A percentile compares a stretch with the other conserved stretches of the same genome.
Conservation (phyloP, 2,329 filamentous ascomycete species). For the Lasiodiplodia sp. region DNA sequence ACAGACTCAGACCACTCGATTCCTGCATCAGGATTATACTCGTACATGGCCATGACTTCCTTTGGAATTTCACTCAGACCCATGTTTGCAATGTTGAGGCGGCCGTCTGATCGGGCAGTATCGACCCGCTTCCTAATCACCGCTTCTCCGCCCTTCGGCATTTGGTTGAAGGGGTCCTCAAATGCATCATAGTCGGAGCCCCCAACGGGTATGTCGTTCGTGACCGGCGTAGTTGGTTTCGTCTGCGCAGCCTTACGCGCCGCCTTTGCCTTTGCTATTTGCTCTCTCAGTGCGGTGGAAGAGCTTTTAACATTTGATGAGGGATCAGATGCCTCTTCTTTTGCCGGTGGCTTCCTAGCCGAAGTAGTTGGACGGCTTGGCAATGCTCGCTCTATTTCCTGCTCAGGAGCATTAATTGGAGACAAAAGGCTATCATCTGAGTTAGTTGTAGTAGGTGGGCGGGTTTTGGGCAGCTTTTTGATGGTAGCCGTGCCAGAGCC, state of each 20-base stretch:
- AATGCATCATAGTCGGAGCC: constrained; percentile 63
- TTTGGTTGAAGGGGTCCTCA: constrained; percentile 75
- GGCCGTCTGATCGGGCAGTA: constrained; percentile 76
- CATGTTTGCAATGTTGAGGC: constrained; percentile 88
- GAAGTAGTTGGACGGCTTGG: constrained; percentile 2
- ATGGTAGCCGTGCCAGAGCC: constrained; percentile 46
- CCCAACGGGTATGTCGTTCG: constrained; percentile 34
- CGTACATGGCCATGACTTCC: constrained; percentile 91
- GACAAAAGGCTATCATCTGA: constrained; percentile 41
- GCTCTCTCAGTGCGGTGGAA: constrained; percentile 82
- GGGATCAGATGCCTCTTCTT: constrained; percentile 44
- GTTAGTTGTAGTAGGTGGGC: constrained; percentile 41
- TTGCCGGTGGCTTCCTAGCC: constrained; percentile 32
- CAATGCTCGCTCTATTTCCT: background rate
- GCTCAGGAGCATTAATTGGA: background rate
- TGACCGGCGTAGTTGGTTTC: constrained; percentile 21
- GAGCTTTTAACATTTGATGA: constrained; percentile 66
- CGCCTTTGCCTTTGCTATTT: constrained; percentile 91
- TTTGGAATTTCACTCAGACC: constrained; percentile 78
- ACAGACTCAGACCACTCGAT: constrained; percentile 90
- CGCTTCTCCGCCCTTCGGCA: constrained; percentile 66
- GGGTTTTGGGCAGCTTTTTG: constrained; percentile 40
- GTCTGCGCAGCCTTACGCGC: constrained; percentile 59
- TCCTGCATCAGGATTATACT: constrained; percentile 71
- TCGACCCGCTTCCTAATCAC: constrained; percentile 77